Base-by-base conservation (phyloP, 495 filamentous ascomycete species). In the Podospora comata region DNA sequence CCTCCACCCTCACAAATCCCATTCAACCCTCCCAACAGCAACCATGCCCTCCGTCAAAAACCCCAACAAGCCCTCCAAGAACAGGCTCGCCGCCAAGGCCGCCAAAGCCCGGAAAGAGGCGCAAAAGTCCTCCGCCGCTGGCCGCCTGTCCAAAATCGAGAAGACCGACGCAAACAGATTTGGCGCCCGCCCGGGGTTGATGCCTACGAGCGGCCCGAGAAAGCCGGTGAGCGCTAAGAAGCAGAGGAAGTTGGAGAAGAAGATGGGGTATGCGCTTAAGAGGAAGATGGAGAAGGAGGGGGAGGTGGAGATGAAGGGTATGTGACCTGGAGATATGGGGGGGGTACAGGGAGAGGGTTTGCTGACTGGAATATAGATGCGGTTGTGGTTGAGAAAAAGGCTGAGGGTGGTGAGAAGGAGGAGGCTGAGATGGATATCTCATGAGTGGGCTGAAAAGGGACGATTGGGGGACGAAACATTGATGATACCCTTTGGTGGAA, bases 1-100 rank as follows among this genome's bases (percentile, higher is more conserved):
- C 23, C 5, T 18, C 15, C 64, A 13, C 44, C 32, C 26, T 55
- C 56, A 23, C 18, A 55, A 53, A 55, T 7, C 55, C 18, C 55
- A 58, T 9, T 20, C 13, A 58, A 19, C 55, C 23, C 13, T 58
- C 23, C 55, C 23, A 58, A 58, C n/a, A 15, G 55, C 53, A 26
- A 75, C 54, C 53, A 83, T 83, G 80, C 74, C 76, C 16, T 81
- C 79, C 48, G 72, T 78, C 54, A 82, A 82, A 54, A 84, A 84
- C 73, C 81, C 82, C 65, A 84, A 84, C 73, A 73, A 74, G n/a
- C 70, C 77, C 20, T 82, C 79, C 28, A 77, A 78, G 27, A 81
- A 81, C 76, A 75, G 80, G 2, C 75, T 79, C 7, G 70, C 71
- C 15, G 79, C 80, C 5, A 76, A 74, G 28, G 75, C 76, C 3